phyloP scores from a whole-genome alignment of 805 yeast species.

The Clavispora carvajalis region DNA sequence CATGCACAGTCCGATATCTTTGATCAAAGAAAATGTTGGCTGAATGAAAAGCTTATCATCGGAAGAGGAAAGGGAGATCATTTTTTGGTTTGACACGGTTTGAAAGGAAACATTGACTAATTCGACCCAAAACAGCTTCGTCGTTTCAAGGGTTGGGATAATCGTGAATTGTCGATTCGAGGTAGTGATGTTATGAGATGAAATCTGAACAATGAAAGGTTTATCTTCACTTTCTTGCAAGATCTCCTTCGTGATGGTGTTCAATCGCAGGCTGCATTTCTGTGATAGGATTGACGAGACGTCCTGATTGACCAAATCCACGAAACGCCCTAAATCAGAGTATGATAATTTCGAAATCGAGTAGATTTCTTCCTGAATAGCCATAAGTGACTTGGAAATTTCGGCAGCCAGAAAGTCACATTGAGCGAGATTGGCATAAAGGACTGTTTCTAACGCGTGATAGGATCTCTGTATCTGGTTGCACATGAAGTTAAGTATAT shows the following conservation, averaged over 20 bases:
- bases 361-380: slow-evolving; percentile 6
- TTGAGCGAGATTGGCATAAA: slow-evolving; percentile 2
- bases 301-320: slow-evolving; percentile 20
- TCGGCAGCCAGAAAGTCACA: slow-evolving; percentile 4
- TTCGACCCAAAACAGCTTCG: slow-evolving; percentile 28
- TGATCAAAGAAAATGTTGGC: background rate
- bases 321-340: slow-evolving; percentile 17
- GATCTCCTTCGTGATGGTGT: background rate
- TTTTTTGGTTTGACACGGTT: slow-evolving; percentile 14
- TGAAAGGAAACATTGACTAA: slow-evolving; percentile 13
- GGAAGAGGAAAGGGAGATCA: background rate
- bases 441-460: slow-evolving; percentile 2
- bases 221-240: background rate
- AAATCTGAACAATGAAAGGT: background rate
- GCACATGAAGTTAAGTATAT: slow-evolving; percentile 11
- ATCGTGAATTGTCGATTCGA: slow-evolving; percentile 33
- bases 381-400: background rate
- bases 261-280: slow-evolving; percentile 16
- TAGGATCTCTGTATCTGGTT: slow-evolving; percentile 5
- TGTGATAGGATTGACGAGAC: slow-evolving; percentile 15
- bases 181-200: slow-evolving; percentile 31
- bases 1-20: slow-evolving; percentile 1
- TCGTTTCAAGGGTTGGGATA: slow-evolving; percentile 34
- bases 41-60: background rate
- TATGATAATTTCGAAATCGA: slow-evolving; percentile 1